Evolutionary conservation across 495 filamentous ascomycete species (phyloP).

Genomic region (Neurospora sp.): DNA sequence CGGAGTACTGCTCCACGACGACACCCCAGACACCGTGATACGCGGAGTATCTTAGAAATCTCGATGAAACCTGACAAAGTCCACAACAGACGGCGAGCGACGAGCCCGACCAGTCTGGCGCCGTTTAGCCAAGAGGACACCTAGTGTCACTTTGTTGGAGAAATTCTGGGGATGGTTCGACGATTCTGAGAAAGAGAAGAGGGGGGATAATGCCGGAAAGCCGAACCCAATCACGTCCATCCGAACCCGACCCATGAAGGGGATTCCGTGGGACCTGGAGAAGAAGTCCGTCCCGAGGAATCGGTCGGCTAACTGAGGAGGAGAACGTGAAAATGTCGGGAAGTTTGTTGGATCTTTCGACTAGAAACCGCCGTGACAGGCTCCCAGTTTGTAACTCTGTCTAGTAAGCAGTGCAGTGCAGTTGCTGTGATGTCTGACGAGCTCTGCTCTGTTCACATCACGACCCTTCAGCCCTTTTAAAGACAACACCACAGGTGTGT

Average conservation of each 20-base stretch:
- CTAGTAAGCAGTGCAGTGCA: neutral
- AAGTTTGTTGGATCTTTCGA: neutral
- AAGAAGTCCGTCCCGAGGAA: neutral
- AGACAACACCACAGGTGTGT: neutral
- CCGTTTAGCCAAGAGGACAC: neutral
- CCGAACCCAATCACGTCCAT: neutral
- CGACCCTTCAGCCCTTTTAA: neutral
- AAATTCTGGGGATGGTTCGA: neutral
- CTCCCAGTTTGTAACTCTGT: neutral
- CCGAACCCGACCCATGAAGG: neutral
- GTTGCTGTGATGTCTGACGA: neutral
- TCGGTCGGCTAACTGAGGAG: neutral
- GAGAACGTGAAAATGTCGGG: neutral
- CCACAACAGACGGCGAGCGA: neutral
- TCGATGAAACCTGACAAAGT: neutral
- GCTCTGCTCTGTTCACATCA: neutral
- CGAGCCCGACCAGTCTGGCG: neutral
- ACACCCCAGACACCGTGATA: neutral
- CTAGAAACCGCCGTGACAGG: neutral
- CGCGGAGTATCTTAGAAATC: neutral
- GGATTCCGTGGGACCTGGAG: neutral
- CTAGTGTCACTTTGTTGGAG: neutral
- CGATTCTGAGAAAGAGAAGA: neutral
- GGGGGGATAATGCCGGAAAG: neutral
- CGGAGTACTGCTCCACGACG: neutral